Base-by-base conservation (phyloP, 345 rosid species). In the Populus euphratica region DNA sequence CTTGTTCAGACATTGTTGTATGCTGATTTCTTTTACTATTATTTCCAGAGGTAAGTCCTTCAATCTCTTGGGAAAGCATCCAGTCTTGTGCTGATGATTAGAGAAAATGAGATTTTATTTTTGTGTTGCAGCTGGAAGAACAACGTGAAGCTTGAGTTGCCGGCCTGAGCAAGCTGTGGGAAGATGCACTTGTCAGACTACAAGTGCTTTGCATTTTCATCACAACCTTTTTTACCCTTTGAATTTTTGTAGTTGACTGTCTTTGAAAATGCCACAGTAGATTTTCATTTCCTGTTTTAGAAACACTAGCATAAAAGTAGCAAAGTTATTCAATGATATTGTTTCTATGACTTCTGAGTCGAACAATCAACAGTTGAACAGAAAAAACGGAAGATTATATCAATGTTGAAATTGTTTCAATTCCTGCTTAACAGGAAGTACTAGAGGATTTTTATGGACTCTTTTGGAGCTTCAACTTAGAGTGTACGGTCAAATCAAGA, bases 1-100 rank as follows among this genome's bases (percentile, higher is more conserved):
- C 43, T 86, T 66, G 88, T 91, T 16, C 98, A 93, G 70, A 90
- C 97, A 68, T 44, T 87, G 83, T 83, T 93, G 25, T 93, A 91
- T 68, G 96, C 90, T 0, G 97, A 94, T 79, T 93, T 93, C 86
- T 95, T 91, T 84, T 93, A 91, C 66, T 93, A 91, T 38, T 91
- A 93, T 75, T 88, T 91, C 80, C 81, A 87, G 39, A 93, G 98
- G 99, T 91, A 79, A 77, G 59, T 23, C 9, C 17, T 1, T 68
- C 12, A 33, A 25, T 35, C 36, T 35, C 21, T 54, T n/a, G 61
- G 54, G 44, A 39, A 8, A 29, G 14, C 7, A 3, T 10, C 20
- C 21, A 4, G 35, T 20, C 56, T 39, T 5, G 21, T 68, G 44
- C 65, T 72, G 13, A 50, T 65, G 44, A 75, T 65, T 38, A 17